Conservation (phyloP, 2,329 filamentous ascomycete species). For the Trichoderma oligosporum region DNA sequence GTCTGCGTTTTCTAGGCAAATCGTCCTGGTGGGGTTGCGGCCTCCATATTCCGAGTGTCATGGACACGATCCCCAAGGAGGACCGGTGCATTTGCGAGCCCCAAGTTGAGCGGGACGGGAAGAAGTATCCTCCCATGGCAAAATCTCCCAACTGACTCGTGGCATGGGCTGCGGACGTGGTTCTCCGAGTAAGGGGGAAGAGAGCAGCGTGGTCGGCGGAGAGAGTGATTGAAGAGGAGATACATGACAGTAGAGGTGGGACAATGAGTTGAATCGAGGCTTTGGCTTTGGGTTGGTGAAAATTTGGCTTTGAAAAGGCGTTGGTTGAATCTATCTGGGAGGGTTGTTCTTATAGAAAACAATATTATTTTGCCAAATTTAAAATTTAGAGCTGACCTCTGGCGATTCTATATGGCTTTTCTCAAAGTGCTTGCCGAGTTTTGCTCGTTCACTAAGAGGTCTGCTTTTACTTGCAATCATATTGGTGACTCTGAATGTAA, state of each 20-base stretch:
- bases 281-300: no score
- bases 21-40: constrained; percentile 64
- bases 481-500: no score
- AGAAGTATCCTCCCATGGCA: constrained; percentile 63
- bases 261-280: background rate
- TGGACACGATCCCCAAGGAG: constrained; percentile 54
- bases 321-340: no score
- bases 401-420: no score
- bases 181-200: constrained; percentile 31
- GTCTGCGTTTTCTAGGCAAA: constrained; percentile 44
- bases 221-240: constrained; percentile 31
- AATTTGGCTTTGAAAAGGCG: no score
- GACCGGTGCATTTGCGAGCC: constrained; percentile 65
- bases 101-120: constrained; percentile 57
- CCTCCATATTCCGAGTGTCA: constrained; percentile 56
- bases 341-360: no score
- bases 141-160: constrained; percentile 40
- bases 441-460: no score
- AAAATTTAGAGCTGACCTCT: no score
- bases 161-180: constrained; percentile 26
- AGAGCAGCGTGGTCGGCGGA: constrained; percentile 29
- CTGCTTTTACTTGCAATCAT: no score
- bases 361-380: no score
- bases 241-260: background rate
- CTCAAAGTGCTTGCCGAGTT: no score